Conservation (phyloP, 345 rosid genomes). For the Hibiscus trionum region DNA sequence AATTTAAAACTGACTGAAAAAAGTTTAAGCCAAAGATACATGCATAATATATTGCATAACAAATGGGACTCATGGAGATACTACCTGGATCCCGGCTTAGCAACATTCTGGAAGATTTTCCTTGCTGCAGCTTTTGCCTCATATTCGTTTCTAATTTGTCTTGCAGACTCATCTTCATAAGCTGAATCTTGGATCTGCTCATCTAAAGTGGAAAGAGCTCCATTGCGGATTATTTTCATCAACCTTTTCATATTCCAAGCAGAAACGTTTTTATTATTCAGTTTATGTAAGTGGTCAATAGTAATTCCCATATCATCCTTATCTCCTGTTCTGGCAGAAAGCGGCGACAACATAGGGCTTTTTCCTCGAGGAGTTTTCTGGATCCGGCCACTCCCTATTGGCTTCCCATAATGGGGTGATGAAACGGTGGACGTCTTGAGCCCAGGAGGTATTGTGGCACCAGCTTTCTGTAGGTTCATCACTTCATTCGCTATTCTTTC, state of each 20-base stretch:
- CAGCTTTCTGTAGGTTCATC: conserved; percentile 38
- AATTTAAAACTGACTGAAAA: neutral
- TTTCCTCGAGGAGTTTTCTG: conserved; percentile 36
- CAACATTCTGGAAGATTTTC: conserved; percentile 68
- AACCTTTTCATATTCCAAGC: conserved; percentile 95
- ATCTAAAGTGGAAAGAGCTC: conserved; percentile 68
- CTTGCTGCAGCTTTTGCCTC: conserved; percentile 83
- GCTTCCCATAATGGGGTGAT: conserved; percentile 23
- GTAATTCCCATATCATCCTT: conserved; percentile 34
- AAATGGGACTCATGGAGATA: conserved; percentile 14
- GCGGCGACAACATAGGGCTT: conserved; percentile 40
- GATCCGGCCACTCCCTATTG: conserved; percentile 34
- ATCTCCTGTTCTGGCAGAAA: conserved; percentile 41
- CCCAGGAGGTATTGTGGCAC: conserved; percentile 36
- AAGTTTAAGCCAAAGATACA: neutral
- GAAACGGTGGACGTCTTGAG: conserved; percentile 25
- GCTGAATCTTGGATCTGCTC: conserved; percentile 59
- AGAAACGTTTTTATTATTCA: conserved; percentile 66
- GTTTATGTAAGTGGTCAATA: conserved; percentile 61
- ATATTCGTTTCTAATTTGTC: conserved; percentile 52
- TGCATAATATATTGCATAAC: neutral
- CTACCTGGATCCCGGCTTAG: conserved; percentile 66
- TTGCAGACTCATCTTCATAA: conserved; percentile 48
- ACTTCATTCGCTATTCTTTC: conserved; percentile 33
- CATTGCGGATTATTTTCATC: conserved; percentile 60